These are phyloP conservation scores for Pulveroboletus sp. DNA, from an alignment of 768 basidiomycete species.

Conservation along the genomic window DNA sequence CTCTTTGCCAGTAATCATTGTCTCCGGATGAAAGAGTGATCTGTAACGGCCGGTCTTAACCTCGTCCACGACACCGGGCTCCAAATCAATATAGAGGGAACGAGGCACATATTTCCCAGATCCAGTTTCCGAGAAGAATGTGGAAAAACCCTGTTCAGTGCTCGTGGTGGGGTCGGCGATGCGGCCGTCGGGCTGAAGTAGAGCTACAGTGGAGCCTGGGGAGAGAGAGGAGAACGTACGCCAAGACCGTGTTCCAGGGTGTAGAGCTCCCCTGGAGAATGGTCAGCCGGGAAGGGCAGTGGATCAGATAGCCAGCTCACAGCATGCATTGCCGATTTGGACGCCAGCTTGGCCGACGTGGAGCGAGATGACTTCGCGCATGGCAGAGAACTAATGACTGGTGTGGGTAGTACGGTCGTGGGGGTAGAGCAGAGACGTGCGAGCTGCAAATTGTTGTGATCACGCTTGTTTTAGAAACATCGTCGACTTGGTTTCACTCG, in stretches of 20 bases:
- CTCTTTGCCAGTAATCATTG: slow-evolving; percentile 95
- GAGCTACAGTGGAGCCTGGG: slow-evolving; percentile 12
- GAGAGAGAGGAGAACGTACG: slow-evolving; percentile 45
- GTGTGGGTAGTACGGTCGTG: slow-evolving; percentile 8
- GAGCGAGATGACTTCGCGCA: slow-evolving; percentile 94
- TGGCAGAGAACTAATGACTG: slow-evolving; percentile 29
- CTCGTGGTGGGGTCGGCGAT: slow-evolving; percentile 49
- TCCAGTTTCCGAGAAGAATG: slow-evolving; percentile 95
- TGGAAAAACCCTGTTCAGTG: slow-evolving; percentile 86
- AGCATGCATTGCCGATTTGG: slow-evolving; percentile 94
- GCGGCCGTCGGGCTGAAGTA: slow-evolving; percentile 82
- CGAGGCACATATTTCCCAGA: slow-evolving; percentile 95
- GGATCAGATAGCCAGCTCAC: slow-evolving; percentile 43
- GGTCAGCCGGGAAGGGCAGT: slow-evolving; percentile 8
- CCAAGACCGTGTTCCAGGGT: slow-evolving; percentile 95
- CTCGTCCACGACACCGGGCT: slow-evolving; percentile 93
- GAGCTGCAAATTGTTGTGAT: slow-evolving; percentile 13
- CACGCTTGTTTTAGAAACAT: slow-evolving; percentile 26
- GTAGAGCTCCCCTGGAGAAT: slow-evolving; percentile 84
- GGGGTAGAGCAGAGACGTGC: slow-evolving; percentile 2
- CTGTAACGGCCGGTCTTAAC: slow-evolving; percentile 90
- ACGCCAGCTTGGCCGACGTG: slow-evolving; percentile 98
- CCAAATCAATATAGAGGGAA: slow-evolving; percentile 93
- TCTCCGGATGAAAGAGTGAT: slow-evolving; percentile 96
- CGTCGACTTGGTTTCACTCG: slow-evolving; percentile 1